Evolutionary conservation across 345 rosid species (phyloP).

Genomic region (Gossypium thurberi): DNA sequence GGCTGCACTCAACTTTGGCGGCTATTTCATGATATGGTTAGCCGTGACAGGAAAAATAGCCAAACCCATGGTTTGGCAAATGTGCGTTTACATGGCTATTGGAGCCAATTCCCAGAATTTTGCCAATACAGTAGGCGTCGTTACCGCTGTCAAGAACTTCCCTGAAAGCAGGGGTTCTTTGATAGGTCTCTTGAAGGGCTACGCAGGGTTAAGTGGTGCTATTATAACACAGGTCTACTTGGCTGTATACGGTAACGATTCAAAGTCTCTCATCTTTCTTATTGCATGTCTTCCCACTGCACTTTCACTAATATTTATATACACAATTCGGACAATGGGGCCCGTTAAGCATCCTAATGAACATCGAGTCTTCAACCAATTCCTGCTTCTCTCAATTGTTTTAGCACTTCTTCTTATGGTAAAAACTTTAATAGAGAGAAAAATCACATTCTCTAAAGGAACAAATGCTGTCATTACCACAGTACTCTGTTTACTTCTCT

Average conservation of each 20-base stretch:
- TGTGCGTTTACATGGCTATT: slow-evolving; percentile 67
- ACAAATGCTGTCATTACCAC: slow-evolving; percentile 47
- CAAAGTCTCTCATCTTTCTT: too few relatives aligned
- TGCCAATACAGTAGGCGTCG: slow-evolving; percentile 64
- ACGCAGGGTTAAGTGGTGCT: too few relatives aligned
- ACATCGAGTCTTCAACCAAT: slow-evolving; percentile 46
- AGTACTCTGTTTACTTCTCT: slow-evolving; percentile 40
- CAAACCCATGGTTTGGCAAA: slow-evolving; percentile 68
- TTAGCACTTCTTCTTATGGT: too few relatives aligned
- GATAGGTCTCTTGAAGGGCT: too few relatives aligned
- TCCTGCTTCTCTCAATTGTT: slow-evolving; percentile 21
- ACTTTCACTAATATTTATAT: too few relatives aligned
- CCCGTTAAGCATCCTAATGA: slow-evolving; percentile 38
- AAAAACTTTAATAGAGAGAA: too few relatives aligned
- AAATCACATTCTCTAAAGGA: not conserved
- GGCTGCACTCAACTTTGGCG: slow-evolving; percentile 66
- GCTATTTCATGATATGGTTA: slow-evolving; percentile 83
- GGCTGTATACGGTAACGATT: too few relatives aligned
- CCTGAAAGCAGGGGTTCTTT: too few relatives aligned
- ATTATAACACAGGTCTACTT: too few relatives aligned
- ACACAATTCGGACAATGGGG: too few relatives aligned
- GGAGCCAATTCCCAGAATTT: slow-evolving; percentile 86
- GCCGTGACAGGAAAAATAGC: slow-evolving; percentile 56
- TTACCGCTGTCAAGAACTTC: too few relatives aligned
- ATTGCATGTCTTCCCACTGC: too few relatives aligned